A percentile compares a stretch with the other conserved stretches of the same genome.
Conservation (phyloP, 495 filamentous ascomycete species). For the Lepraria neglecta region DNA sequence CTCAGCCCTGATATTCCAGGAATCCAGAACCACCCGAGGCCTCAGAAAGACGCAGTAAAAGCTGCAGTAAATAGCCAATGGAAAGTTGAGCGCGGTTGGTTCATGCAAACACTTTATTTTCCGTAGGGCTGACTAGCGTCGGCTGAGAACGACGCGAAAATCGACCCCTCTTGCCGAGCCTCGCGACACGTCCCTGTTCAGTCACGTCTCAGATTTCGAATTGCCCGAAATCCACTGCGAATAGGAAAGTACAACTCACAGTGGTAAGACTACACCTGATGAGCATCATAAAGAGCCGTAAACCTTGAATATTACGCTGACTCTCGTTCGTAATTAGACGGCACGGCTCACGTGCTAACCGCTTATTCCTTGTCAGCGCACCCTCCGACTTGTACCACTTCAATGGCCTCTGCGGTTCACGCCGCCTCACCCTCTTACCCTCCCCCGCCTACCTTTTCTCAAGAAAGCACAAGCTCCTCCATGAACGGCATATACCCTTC, state of each 20-base stretch:
- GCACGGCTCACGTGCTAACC: slow-evolving; percentile 15
- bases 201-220: slow-evolving; percentile 17
- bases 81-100: too few species aligned
- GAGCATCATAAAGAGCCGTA: background rate
- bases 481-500: slow-evolving; percentile 40
- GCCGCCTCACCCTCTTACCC: slow-evolving; percentile 36
- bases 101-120: slow-evolving; percentile 10
- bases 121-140: slow-evolving; percentile 8
- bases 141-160: slow-evolving; percentile 13
- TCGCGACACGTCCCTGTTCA: slow-evolving; percentile 20
- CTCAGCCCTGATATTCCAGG: too few species aligned
- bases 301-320: slow-evolving; percentile 2
- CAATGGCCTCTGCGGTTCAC: slow-evolving; percentile 40
- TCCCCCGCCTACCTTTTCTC: slow-evolving; percentile 41
- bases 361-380: slow-evolving; percentile 18
- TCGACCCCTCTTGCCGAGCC: slow-evolving; percentile 9
- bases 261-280: background rate
- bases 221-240: background rate
- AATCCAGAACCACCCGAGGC: too few species aligned
- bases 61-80: too few species aligned
- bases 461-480: slow-evolving; percentile 38
- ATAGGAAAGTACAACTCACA: background rate
- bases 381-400: slow-evolving; percentile 19
- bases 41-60: too few species aligned
- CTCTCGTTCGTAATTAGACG: background rate